Evolutionary conservation across 805 yeast species (phyloP).

Genomic region (Yarrowia bubula): DNA sequence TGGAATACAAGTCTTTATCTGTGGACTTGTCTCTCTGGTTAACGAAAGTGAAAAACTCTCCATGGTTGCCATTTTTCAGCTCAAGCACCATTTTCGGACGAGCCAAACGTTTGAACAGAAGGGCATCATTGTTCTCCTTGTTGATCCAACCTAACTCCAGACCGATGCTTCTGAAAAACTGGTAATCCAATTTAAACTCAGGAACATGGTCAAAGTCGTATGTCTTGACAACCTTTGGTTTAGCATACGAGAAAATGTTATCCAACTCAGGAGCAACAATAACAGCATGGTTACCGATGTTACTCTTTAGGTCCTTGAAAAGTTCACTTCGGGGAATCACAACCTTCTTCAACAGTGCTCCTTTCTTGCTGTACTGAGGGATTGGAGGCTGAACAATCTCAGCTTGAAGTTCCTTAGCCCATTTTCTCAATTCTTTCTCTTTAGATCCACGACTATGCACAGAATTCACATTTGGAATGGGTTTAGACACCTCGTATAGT

Average conservation of each 20-base stretch:
- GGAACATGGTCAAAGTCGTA: background rate
- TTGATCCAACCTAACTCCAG: background rate
- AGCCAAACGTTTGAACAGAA: slow-evolving; percentile 1
- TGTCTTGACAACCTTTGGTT: background rate
- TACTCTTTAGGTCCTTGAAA: background rate
- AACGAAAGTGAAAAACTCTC: background rate
- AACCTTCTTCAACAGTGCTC: background rate
- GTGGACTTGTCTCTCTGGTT: slow-evolving; percentile 1
- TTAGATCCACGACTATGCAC: background rate
- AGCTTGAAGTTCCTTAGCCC: slow-evolving; percentile 16
- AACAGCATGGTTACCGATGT: slow-evolving; percentile 7
- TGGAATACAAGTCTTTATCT: background rate
- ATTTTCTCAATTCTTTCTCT: background rate
- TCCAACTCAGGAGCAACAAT: slow-evolving; percentile 7
- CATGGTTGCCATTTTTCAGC: background rate
- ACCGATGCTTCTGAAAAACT: background rate
- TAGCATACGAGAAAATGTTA: slow-evolving; percentile 5
- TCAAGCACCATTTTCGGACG: background rate
- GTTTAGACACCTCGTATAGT: background rate
- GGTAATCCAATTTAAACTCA: background rate
- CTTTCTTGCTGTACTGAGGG: background rate
- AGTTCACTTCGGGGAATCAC: background rate
- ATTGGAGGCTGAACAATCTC: background rate
- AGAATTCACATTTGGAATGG: background rate
- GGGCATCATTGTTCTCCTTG: background rate